These are phyloP conservation scores for Pogostemon cablin DNA, from an alignment of 257 asterid species.

Conservation along the genomic window DNA sequence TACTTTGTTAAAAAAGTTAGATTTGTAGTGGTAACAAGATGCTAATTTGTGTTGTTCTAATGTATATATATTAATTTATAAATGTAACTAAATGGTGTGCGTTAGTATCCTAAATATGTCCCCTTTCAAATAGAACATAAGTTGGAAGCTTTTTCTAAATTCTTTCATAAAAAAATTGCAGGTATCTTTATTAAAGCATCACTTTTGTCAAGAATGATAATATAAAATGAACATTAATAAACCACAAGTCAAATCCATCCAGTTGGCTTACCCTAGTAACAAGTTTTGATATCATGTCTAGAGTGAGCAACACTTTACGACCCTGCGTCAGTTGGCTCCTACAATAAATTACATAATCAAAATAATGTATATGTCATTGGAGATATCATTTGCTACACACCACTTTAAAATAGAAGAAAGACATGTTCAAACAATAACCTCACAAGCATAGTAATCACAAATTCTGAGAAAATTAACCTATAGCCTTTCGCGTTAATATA, in stretches of 20 bases:
- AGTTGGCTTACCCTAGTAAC: conserved; percentile 65
- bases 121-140: not conserved
- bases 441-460: not conserved
- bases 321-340: conserved; percentile 97
- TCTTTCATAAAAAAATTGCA: not conserved
- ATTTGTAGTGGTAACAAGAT: too few species aligned
- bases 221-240: not conserved
- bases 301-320: conserved; percentile 81
- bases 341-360: conserved; percentile 33
- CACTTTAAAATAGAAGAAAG: not conserved
- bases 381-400: not conserved
- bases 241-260: conserved; percentile 18
- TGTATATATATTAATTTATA: not conserved
- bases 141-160: not conserved
- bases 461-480: not conserved
- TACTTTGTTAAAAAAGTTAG: too few species aligned
- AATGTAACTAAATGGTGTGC: not conserved
- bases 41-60: not conserved
- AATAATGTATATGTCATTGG: conserved; percentile 28
- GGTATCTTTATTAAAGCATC: not conserved
- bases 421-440: not conserved
- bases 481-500: conserved; percentile 12
- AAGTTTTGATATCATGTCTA: conserved; percentile 88
- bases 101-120: not conserved
- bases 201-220: not conserved